A percentile compares a stretch with the other conserved stretches of the same genome.
Conservation (phyloP, 2,329 filamentous ascomycete species). For the Cercospora sp. region DNA sequence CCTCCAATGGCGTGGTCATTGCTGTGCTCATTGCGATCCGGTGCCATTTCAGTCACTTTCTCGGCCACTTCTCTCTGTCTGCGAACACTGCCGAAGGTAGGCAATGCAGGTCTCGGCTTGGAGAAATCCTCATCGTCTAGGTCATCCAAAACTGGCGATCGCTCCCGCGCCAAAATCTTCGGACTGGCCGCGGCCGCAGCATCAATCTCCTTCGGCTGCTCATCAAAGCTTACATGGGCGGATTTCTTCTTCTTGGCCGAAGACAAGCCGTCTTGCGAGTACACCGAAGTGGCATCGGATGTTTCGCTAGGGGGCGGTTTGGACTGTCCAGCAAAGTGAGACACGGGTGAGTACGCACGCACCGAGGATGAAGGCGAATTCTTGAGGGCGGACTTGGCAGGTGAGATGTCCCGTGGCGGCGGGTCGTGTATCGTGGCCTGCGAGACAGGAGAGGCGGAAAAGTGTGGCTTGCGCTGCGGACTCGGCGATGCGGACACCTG, state of each 20-base stretch:
- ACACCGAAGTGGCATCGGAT: slow-evolving; percentile 56
- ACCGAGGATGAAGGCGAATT: slow-evolving; percentile 57
- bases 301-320: slow-evolving; percentile 53
- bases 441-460: slow-evolving; percentile 60
- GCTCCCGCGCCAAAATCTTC: slow-evolving; percentile 22
- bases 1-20: slow-evolving; percentile 61
- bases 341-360: slow-evolving; percentile 48
- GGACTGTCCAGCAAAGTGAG: slow-evolving; percentile 49
- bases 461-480: slow-evolving; percentile 67
- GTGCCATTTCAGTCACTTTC: slow-evolving; percentile 51
- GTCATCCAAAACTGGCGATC: slow-evolving; percentile 40
- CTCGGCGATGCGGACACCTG: slow-evolving; percentile 49
- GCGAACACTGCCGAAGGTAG: slow-evolving; percentile 70
- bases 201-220: slow-evolving; percentile 47
- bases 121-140: slow-evolving; percentile 65
- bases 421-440: slow-evolving; percentile 65
- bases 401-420: slow-evolving; percentile 69
- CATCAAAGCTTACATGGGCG: slow-evolving; percentile 76
- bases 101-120: slow-evolving; percentile 72
- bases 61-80: slow-evolving; percentile 51
- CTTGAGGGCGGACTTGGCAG: slow-evolving; percentile 76
- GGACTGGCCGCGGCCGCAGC: slow-evolving; percentile 48
- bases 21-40: slow-evolving; percentile 53
- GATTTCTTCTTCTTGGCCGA: slow-evolving; percentile 59
- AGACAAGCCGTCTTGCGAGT: slow-evolving; percentile 39